Evolutionary conservation across 257 asterid species (phyloP).

Genomic region (Cinchona pubescens): DNA sequence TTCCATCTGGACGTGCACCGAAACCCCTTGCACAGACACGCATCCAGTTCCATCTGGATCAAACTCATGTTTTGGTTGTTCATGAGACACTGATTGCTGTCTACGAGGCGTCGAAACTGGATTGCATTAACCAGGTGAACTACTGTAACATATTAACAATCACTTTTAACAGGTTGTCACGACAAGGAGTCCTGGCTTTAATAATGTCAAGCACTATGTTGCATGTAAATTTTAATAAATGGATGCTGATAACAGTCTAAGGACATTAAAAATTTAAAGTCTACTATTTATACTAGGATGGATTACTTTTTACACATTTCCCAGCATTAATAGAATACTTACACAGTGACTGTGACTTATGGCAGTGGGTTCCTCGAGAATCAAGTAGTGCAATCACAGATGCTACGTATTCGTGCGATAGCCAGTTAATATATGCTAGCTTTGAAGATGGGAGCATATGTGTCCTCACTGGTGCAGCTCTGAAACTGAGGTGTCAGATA

Average conservation of each 20-base stretch:
- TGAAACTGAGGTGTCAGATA: slow-evolving; percentile 53
- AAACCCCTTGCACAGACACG: slow-evolving; percentile 51
- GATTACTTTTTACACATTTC: neutral
- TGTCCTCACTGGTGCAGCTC: slow-evolving; percentile 39
- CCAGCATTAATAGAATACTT: neutral
- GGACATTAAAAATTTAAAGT: neutral
- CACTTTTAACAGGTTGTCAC: neutral
- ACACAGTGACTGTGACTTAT: slow-evolving; percentile 12
- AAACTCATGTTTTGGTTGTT: slow-evolving; percentile 54
- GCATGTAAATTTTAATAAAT: neutral
- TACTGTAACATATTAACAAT: neutral
- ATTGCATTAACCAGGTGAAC: slow-evolving; percentile 55
- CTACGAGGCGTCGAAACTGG: slow-evolving; percentile 53
- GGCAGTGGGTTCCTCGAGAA: slow-evolving; percentile 57
- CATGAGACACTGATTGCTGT: slow-evolving; percentile 58
- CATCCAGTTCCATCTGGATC: slow-evolving; percentile 63
- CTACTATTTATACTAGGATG: neutral
- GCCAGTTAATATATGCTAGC: slow-evolving; percentile 53
- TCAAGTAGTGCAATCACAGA: slow-evolving; percentile 44
- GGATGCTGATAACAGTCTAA: neutral
- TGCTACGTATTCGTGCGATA: slow-evolving; percentile 64
- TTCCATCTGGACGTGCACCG: slow-evolving; percentile 37
- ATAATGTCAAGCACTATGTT: neutral
- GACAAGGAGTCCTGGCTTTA: neutral
- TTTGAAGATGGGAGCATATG: slow-evolving; percentile 50